Evolutionary conservation across 1,284 basidiomycete genomes (phyloP), one percentile per base, ranked within the genome.

Genomic region (Neonothopanus nambi): DNA sequence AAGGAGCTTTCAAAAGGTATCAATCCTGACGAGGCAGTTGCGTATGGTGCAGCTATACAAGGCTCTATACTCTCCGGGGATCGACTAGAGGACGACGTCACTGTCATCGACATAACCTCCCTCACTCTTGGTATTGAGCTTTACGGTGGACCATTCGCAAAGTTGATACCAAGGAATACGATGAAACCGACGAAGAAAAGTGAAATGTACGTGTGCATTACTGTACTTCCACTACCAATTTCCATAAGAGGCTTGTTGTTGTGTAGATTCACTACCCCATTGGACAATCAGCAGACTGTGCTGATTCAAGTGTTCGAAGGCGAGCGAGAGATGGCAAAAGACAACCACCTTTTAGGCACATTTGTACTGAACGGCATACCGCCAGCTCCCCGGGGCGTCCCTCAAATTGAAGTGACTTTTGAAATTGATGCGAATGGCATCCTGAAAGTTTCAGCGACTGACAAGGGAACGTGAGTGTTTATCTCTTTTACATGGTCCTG

Each of bases 21-120:
- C 79, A 95, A 95, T 81, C 93, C 92, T 60, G 93, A 95, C 67
- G 93, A 96, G 79, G 93, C 93, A 56, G 92, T 95, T 61, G 92
- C 93, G 44, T 93, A 93, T 76, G 93, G 93, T 76, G 93, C 93
- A 60, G 92, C 93, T 58, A 85, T 95, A 63, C 91, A 95, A 75
- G 93, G 86, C 57, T 92, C 87, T 63, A 89, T 95, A 65, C 83
- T 95, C 57, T 82, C 88, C 44, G 92, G 91, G 67, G 84, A 88
- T 70, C 21, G 41, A 12, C n/a, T 46, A 28, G 85, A 85, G 73
- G 85, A 80, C 48, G 82, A 85, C 68, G 74, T 87, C 52, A 79
- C 91, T 50, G 80, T 76, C 24, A 52, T 75, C 70, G 91, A 95
- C 68, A 90, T 95, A 62, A 81, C 87, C 60, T 89, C 93, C 51